phyloP scores from a whole-genome alignment of 345 rosid genomes.

The Rhizophora mangle region DNA sequence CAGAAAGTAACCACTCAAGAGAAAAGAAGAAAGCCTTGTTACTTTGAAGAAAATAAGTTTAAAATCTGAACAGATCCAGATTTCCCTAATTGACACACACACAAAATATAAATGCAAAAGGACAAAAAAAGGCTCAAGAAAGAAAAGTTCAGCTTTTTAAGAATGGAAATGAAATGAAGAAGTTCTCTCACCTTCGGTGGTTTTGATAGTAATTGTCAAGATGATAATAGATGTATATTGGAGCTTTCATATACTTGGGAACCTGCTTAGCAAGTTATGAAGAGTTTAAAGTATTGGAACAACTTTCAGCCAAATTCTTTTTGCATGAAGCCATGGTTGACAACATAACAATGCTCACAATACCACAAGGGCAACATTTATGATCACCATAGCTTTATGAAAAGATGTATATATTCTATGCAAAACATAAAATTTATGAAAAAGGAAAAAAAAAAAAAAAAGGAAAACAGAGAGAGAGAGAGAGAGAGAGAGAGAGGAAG shows the following conservation, averaged over 20 bases:
- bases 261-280: slow-evolving; percentile 42
- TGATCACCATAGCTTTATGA: too few species aligned
- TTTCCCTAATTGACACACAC: background rate
- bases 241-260: slow-evolving; percentile 77
- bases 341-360: slow-evolving; percentile 1
- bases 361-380: background rate
- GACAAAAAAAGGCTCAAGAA: background rate
- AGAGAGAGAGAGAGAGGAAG: background rate
- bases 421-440: background rate
- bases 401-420: too few species aligned
- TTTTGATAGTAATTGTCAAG: slow-evolving; percentile 88
- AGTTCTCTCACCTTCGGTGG: slow-evolving; percentile 61
- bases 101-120: background rate
- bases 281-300: background rate
- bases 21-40: too few species aligned
- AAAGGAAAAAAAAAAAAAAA: background rate
- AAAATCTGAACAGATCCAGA: background rate
- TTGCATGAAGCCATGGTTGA: background rate
- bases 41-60: too few species aligned
- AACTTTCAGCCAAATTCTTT: slow-evolving; percentile 1
- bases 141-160: background rate
- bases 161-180: slow-evolving; percentile 2
- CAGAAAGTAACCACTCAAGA: too few species aligned
- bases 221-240: slow-evolving; percentile 72
- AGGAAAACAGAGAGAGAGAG: background rate